phyloP scores from a whole-genome alignment of 306 rosid species.

The Cicer chorassanicum region DNA sequence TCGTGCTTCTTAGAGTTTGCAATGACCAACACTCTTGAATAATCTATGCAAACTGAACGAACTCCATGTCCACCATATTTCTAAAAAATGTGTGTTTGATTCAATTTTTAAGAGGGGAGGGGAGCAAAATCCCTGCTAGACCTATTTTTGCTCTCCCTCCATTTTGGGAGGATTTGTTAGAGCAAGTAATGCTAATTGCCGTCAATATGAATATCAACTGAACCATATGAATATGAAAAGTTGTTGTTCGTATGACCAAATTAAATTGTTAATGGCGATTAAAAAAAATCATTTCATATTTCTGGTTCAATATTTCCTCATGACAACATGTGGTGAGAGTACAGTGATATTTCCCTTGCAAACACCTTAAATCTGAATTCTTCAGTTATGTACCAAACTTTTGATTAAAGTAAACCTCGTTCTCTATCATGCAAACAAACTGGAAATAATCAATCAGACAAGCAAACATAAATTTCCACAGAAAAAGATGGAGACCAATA shows the following conservation, averaged over 20 bases:
- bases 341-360: slow-evolving; percentile 26
- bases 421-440: slow-evolving; percentile 4
- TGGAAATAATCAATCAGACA: slow-evolving; percentile 18
- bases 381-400: slow-evolving; percentile 16
- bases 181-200: background rate
- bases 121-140: too few species aligned
- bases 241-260: background rate
- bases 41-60: slow-evolving; percentile 22
- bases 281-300: background rate
- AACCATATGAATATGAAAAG: slow-evolving; percentile 1
- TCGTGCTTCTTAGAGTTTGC: background rate
- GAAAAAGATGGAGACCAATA: slow-evolving; percentile 34
- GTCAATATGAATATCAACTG: slow-evolving; percentile 16
- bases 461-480: slow-evolving; percentile 4
- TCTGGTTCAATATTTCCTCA: slow-evolving; percentile 23
- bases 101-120: too few species aligned
- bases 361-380: slow-evolving; percentile 12
- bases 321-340: slow-evolving; percentile 3
- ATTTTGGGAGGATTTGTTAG: background rate
- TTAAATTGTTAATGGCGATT: background rate
- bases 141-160: too few species aligned
- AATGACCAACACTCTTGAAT: background rate
- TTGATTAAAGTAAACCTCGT: slow-evolving; percentile 17
- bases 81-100: too few species aligned
- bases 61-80: background rate